Evolutionary conservation across 305 asterid species (phyloP).

Genomic region (Solanum hybrid): DNA sequence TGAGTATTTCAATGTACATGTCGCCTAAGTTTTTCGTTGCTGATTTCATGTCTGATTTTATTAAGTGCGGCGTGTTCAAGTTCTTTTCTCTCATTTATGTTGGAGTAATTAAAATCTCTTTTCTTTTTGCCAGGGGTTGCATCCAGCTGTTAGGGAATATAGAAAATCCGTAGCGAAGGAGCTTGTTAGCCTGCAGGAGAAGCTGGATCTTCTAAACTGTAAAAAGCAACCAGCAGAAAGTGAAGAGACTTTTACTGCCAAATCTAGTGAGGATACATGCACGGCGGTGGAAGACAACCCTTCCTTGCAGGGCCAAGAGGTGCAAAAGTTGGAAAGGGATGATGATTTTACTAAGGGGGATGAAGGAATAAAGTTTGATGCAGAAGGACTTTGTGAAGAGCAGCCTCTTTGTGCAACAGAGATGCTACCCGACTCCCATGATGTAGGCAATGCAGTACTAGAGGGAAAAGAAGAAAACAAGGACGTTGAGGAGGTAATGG

Average conservation of each 20-base stretch:
- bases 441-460: background rate
- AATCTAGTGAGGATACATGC: conserved; percentile 5
- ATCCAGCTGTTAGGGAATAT: conserved; percentile 43
- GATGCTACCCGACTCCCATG: background rate
- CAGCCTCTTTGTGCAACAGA: background rate
- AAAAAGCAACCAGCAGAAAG: conserved; percentile 10
- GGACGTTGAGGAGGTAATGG: background rate
- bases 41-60: background rate
- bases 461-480: background rate
- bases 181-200: conserved; percentile 66
- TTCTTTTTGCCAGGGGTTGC: conserved; percentile 39
- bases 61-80: too few species aligned
- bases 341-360: background rate
- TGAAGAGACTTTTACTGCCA: conserved; percentile 5
- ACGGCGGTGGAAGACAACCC: background rate
- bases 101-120: background rate
- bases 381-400: conserved; percentile 5
- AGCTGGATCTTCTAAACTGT: conserved; percentile 31
- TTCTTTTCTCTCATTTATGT: background rate
- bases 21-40: background rate
- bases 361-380: background rate
- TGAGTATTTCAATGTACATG: background rate
- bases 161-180: conserved; percentile 61
- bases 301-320: background rate
- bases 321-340: background rate